Percentiles rank a stretch among this genome's conserved stretches.
Conservation (phyloP, 192 early-diverging fungal genomes). For the Nowakowskiella sp. region DNA sequence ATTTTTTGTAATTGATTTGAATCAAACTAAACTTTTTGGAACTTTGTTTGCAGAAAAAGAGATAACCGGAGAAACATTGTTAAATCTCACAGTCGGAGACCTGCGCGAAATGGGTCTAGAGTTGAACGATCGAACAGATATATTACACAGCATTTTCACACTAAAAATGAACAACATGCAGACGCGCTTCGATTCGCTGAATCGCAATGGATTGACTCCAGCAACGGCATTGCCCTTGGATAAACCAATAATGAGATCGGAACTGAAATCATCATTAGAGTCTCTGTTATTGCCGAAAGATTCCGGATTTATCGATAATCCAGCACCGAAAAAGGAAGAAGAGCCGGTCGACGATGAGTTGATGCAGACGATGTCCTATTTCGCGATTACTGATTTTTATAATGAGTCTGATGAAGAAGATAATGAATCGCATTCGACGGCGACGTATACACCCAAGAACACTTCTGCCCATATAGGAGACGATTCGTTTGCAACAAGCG, state of each 20-base stretch:
- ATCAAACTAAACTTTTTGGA: background rate
- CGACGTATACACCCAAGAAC: no score
- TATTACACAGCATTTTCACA: conserved; percentile 55
- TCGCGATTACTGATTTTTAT: conserved; percentile 20
- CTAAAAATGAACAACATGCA: conserved; percentile 31
- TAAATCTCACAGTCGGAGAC: conserved; percentile 51
- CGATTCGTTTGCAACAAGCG: no score
- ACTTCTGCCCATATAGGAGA: no score
- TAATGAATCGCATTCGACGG: no score
- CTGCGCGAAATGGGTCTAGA: conserved; percentile 61
- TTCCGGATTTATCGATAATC: conserved; percentile 18
- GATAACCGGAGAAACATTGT: conserved; percentile 56
- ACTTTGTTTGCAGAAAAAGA: conserved; percentile 44
- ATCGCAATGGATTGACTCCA: background rate
- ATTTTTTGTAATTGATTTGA: background rate
- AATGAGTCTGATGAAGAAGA: background rate
- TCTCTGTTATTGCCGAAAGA: no score
- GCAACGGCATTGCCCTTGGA: background rate
- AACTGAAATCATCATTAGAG: no score
- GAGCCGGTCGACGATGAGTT: conserved; percentile 8
- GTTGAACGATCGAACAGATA: conserved; percentile 56
- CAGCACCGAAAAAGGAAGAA: background rate
- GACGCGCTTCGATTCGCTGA: background rate
- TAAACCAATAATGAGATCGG: no score
- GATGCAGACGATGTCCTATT: conserved; percentile 13